Evolutionary conservation across 345 rosid genomes (phyloP).

Genomic region (Eutrema heterophyllum): DNA sequence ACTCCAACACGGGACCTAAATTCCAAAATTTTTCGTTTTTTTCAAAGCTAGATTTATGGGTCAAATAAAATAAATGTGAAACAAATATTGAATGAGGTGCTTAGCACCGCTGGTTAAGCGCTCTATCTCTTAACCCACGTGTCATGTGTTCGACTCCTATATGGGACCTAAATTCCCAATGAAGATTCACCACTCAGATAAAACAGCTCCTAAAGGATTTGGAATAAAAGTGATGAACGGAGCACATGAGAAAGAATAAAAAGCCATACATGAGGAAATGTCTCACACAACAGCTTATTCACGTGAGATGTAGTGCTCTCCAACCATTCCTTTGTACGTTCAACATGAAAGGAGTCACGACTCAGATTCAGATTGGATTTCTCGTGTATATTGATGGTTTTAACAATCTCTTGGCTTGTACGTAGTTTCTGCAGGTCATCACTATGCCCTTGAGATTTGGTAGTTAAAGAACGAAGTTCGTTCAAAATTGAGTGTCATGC

Average conservation of each 20-base stretch:
- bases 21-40: no score
- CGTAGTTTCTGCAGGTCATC: constrained; percentile 29
- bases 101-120: no score
- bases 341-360: constrained; percentile 50
- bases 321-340: constrained; percentile 82
- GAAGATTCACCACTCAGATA: constrained; percentile 3
- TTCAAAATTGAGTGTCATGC: constrained; percentile 48
- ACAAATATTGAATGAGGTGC: no score
- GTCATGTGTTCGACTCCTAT: no score
- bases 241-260: not conserved
- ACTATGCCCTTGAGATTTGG: constrained; percentile 37
- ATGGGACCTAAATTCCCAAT: no score
- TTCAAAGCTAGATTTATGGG: no score
- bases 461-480: constrained; percentile 60
- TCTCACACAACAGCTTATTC: constrained; percentile 57
- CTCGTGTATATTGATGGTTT: constrained; percentile 24
- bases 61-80: no score
- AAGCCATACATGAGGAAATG: constrained; percentile 75
- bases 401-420: constrained; percentile 31
- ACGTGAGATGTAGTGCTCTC: constrained; percentile 59
- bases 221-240: not conserved
- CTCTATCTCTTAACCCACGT: no score
- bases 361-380: constrained; percentile 22
- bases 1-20: no score
- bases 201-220: not conserved